Base-by-base conservation (phyloP, 2,329 filamentous ascomycete species). In the Monascus ruber region DNA sequence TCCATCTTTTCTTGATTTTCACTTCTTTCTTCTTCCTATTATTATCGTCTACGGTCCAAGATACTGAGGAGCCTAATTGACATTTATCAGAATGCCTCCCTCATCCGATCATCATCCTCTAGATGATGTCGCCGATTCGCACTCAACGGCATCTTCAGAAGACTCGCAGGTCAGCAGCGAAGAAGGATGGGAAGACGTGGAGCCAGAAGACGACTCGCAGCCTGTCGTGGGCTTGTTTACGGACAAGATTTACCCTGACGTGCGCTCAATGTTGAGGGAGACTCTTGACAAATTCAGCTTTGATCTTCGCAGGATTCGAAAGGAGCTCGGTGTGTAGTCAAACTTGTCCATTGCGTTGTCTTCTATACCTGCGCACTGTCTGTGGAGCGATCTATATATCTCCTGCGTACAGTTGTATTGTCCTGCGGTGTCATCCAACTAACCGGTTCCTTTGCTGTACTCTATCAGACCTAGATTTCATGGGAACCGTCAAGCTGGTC, bases 401-500 rank as follows among this genome's bases (percentile, higher is more conserved):
- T 38, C 45, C 33, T 37, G 17, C 33, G 36, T 36, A 26, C 37
- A 31, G 33, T 38, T 34, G 11, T 38, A 24, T 27, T 42, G 65
- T 64, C 29, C 28, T 29, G 24, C 25, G 24, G 11, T 33, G 39
- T 35, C 28, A 29, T 25, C 17, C 8, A 17, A 39, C 44, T 52
- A 42, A 51, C 46, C n/a, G 33, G 5, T 47, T 37, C 32, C 26
- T 40, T 31, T 40, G n/a, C 27, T 37, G 38, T 39, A 35, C 11
- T 42, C 65, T 62, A 24, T 59, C 77, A 55, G 71, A 66, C 24
- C 69, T 87, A 34, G 83, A 88, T 53, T 86, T 87, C 49, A 72
- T 85, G 43, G 82, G 77, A 26, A 76, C 72, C 42, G 76, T 88
- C 51, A 86, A 80, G 60, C 68, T 88, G 28, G 77, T 87, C 56